Base-by-base conservation (phyloP, 139 green algal genomes). In the Tetradesmus obliquus region DNA sequence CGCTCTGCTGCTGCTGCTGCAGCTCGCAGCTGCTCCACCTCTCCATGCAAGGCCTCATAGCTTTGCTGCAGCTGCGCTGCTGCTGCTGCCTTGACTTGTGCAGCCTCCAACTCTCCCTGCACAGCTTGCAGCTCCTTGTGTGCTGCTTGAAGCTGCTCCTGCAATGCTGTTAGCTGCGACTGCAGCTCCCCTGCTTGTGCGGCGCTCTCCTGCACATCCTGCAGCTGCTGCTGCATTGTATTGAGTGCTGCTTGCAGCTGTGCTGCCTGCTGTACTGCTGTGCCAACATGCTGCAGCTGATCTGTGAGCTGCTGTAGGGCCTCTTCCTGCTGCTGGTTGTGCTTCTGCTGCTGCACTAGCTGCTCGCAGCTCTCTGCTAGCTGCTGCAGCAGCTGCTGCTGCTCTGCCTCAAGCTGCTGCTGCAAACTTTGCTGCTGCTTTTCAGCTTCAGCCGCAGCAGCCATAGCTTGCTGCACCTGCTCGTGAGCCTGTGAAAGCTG, bases 301-400 rank as follows among this genome's bases (percentile, higher is more conserved):
- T 24, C 53, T 54, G 66, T 24, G 5, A 55, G 62, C 45, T 84
- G n/a, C 79, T 84, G 79, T n/a, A 84, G 45, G n/a, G 79, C n/a
- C n/a, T 72, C 62, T 72, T 53, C 19, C 74, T 86, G 74, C 74
- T 91, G 87, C 72, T 84, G 74, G 9, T 55, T 10, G 57, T 84
- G 45, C 53, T 71, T 71, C 86, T 85, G 87, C 87, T 91, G 71
- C 22, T 58, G 72, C 51, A 57, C 9, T 1, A 55, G 24, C 24
- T 91, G 86, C 58, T 80, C 45, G 24, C 85, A 90, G 24, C 24
- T 53, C 0, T 5, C 15, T 55, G 5, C 24, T n/a, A 66, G 32
- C 85, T 82, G 85, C 45, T 90, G 66, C 62, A 90, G 12, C 66
- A 90, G 51, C 54, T 79, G 24, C 76, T 87, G 76, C 88, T 87